Conservation (phyloP, 805 yeast species). For the Metschnikowia noctiluminum region DNA sequence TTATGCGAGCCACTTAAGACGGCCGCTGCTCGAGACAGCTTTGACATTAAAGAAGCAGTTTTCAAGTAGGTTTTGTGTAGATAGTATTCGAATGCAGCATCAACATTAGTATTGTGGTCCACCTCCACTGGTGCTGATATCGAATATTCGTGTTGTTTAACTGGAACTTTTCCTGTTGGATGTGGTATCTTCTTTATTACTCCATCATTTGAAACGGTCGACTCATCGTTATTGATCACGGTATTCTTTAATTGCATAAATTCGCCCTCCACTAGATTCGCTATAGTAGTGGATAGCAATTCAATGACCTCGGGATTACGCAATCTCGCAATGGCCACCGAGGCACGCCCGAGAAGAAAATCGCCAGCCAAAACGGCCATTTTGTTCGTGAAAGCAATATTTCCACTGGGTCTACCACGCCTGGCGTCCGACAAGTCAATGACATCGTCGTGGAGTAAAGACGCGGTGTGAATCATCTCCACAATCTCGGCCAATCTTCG, state of each 20-base stretch:
- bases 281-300: conserved; percentile 90
- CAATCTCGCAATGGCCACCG: conserved; percentile 89
- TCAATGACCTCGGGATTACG: conserved; percentile 98
- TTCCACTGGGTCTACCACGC: conserved; percentile 88
- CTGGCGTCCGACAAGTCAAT: conserved; percentile 87
- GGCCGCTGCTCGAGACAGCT: conserved; percentile 90
- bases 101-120: conserved; percentile 64
- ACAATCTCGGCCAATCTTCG: conserved; percentile 94
- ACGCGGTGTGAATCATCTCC: conserved; percentile 97
- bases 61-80: conserved; percentile 92
- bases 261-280: conserved; percentile 96
- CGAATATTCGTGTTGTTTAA: conserved; percentile 55
- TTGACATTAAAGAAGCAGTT: conserved; percentile 92
- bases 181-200: conserved; percentile 46
- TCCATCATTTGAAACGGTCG: conserved; percentile 47
- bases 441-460: conserved; percentile 93
- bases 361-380: conserved; percentile 98
- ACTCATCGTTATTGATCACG: conserved; percentile 51
- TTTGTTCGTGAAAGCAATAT: conserved; percentile 90
- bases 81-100: conserved; percentile 92
- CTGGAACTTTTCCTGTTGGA: conserved; percentile 63
- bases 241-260: conserved; percentile 98
- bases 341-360: conserved; percentile 90
- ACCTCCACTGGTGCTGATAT: conserved; percentile 39
- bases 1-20: conserved; percentile 83